Percentiles rank a stretch among this genome's conserved stretches.
Evolutionary conservation across 345 rosid genomes (phyloP).

Genomic region (Melaleuca alternifolia): DNA sequence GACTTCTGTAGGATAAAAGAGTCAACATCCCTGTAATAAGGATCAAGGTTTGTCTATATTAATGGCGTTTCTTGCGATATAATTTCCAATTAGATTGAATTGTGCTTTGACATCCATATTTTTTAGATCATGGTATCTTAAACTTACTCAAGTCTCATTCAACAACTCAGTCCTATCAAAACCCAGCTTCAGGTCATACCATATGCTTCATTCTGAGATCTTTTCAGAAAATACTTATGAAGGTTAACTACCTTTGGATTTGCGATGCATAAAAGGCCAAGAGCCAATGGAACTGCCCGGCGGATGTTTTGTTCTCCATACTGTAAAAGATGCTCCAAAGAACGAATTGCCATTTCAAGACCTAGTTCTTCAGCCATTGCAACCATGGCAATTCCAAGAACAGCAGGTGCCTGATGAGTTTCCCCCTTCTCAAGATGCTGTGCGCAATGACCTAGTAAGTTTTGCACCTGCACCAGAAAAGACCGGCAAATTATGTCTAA

Average conservation of each 20-base stretch:
- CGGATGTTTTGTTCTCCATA: slow-evolving; percentile 91
- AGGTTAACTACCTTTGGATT: slow-evolving; percentile 71
- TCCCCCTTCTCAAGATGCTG: slow-evolving; percentile 86
- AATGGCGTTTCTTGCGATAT: background rate
- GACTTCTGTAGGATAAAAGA: background rate
- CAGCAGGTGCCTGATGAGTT: slow-evolving; percentile 89
- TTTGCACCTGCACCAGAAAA: slow-evolving; percentile 54
- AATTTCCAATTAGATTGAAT: background rate
- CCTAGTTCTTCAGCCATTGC: slow-evolving; percentile 99
- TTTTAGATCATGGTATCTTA: background rate
- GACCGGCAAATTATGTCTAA: slow-evolving; percentile 1
- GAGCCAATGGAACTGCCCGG: slow-evolving; percentile 91
- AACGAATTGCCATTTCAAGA: slow-evolving; percentile 91
- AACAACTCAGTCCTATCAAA: background rate
- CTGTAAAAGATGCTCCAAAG: slow-evolving; percentile 86
- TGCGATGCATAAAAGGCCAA: slow-evolving; percentile 94
- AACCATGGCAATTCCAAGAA: slow-evolving; percentile 96
- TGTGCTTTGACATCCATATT: background rate
- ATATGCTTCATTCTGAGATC: background rate
- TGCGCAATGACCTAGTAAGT: slow-evolving; percentile 81
- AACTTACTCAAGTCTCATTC: background rate
- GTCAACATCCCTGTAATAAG: background rate
- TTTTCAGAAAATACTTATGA: background rate
- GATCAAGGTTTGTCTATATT: background rate
- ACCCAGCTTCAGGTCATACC: background rate